Percentiles rank a stretch among this genome's conserved stretches.
Evolutionary conservation across 805 yeast species (phyloP).

Genomic region (Jamesozyma gamospora): DNA sequence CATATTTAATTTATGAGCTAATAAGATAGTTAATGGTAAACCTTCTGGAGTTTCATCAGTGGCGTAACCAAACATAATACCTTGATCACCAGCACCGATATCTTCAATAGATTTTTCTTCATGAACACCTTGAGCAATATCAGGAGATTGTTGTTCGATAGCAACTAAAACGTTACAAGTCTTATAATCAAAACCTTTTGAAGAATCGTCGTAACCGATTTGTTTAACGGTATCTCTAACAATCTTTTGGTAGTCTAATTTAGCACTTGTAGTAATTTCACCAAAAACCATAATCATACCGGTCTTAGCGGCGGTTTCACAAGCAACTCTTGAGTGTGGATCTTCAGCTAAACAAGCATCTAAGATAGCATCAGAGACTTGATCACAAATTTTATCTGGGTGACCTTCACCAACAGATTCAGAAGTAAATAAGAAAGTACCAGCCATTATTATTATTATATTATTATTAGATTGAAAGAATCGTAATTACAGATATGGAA

Average conservation of each 20-base stretch:
- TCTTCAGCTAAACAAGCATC: conserved; percentile 95
- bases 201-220: conserved; percentile 94
- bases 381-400: conserved; percentile 96
- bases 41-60: conserved; percentile 98
- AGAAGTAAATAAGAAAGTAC: conserved; percentile 60
- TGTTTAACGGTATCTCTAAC: conserved; percentile 97
- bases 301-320: conserved; percentile 98
- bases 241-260: conserved; percentile 91
- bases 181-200: conserved; percentile 97
- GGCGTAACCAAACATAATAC: conserved; percentile 99
- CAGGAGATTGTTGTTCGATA: conserved; percentile 98
- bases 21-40: conserved; percentile 86
- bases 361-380: conserved; percentile 94
- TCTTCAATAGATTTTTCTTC: conserved; percentile 93
- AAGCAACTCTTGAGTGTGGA: conserved; percentile 97
- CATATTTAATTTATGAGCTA: conserved; percentile 92
- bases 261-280: conserved; percentile 96
- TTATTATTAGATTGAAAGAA: background rate
- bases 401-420: conserved; percentile 93
- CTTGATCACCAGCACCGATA: conserved; percentile 99
- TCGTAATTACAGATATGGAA: too few relatives aligned
- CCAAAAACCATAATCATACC: conserved; percentile 99
- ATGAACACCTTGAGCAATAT: conserved; percentile 98
- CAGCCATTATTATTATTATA: conserved; percentile 10
- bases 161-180: conserved; percentile 98